Conservation (phyloP, 2,329 filamentous ascomycete genomes). For the Hyphodiscus sp. region DNA sequence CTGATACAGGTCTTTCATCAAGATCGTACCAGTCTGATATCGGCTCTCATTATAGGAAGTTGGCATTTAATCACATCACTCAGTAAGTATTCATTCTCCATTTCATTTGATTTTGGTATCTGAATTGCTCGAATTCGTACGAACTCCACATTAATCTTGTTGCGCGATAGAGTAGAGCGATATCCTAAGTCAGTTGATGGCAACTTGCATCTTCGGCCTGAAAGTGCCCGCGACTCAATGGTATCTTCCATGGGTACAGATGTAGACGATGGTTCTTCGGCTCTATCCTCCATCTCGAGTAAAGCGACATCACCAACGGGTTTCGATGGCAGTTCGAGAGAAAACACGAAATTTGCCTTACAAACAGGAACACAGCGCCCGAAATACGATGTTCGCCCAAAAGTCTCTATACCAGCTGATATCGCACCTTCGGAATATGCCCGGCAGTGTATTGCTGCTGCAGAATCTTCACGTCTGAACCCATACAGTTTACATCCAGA, state of each 20-base stretch:
- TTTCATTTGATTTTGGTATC: constrained; percentile 7
- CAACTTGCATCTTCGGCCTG: constrained; percentile 26
- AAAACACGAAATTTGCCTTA: constrained; percentile 17
- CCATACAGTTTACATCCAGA: constrained; percentile 81
- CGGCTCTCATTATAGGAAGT: constrained; percentile 14
- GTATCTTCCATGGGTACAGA: constrained; percentile 50
- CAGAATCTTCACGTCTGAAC: constrained; percentile 81
- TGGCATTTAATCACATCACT: constrained; percentile 11
- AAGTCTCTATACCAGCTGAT: constrained; percentile 75
- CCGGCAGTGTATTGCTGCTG: constrained; percentile 83
- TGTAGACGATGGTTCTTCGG: constrained; percentile 40
- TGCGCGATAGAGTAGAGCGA: constrained; percentile 19
- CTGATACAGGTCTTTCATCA: constrained; percentile 15
- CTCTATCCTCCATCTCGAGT: constrained; percentile 50
- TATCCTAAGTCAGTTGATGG: constrained; percentile 20
- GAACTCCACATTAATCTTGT: constrained; percentile 18
- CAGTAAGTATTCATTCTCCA: constrained; percentile 23
- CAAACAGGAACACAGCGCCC: constrained; percentile 26
- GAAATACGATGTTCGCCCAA: constrained; percentile 59
- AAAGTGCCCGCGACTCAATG: constrained; percentile 36
- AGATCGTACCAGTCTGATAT: constrained; percentile 11
- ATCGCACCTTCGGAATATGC: constrained; percentile 73
- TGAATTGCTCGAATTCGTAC: neutral
- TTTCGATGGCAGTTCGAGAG: constrained; percentile 33
- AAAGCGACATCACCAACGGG: constrained; percentile 58